phyloP scores from a whole-genome alignment of 305 asterid species.

The Andrographis paniculata region DNA sequence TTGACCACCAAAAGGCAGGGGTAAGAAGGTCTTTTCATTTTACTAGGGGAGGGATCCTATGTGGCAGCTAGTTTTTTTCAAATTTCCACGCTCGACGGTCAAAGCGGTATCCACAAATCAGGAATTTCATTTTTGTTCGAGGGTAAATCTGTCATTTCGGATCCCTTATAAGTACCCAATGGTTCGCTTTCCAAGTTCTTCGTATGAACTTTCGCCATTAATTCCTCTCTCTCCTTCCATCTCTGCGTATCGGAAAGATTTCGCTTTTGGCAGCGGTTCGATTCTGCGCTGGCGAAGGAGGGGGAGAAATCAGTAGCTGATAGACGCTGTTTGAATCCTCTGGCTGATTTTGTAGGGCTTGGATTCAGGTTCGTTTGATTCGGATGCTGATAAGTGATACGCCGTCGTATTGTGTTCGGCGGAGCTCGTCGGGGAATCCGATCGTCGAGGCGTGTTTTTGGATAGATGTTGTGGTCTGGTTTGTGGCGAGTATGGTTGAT shows the following conservation, averaged over 20 bases:
- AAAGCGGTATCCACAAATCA: background rate
- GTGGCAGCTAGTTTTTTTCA: background rate
- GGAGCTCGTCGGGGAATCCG: conserved; percentile 1
- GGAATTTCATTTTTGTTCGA: background rate
- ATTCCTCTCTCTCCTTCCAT: conserved; percentile 18
- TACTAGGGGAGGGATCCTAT: background rate
- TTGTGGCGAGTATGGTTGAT: background rate
- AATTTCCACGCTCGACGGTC: background rate
- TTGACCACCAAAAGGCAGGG: background rate
- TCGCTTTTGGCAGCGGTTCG: conserved; percentile 5
- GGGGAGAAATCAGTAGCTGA: background rate
- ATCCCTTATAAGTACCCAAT: background rate
- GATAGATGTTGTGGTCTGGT: background rate
- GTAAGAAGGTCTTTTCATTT: background rate
- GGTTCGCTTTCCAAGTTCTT: conserved; percentile 20
- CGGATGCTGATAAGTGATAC: background rate
- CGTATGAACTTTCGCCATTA: conserved; percentile 9
- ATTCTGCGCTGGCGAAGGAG: background rate
- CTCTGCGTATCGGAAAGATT: conserved; percentile 30
- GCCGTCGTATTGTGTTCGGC: background rate
- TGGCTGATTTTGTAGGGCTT: background rate
- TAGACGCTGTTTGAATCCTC: background rate
- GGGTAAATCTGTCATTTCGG: background rate
- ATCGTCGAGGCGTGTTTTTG: background rate
- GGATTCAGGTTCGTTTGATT: background rate